Percentiles rank a stretch among this genome's conserved stretches.
phyloP scores from a whole-genome alignment of 805 yeast species.

The Jamesozyma spencerorum region DNA sequence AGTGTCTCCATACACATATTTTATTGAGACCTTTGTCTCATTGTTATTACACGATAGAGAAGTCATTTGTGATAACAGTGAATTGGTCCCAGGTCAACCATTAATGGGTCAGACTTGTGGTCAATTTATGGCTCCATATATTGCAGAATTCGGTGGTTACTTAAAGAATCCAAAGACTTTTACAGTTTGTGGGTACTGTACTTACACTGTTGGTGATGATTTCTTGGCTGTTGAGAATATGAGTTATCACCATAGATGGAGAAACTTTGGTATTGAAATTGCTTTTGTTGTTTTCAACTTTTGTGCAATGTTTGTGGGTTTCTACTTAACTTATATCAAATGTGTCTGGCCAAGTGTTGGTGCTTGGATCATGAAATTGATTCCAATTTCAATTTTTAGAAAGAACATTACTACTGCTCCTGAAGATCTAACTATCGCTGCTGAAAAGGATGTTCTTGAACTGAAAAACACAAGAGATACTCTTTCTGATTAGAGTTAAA shows the following conservation, averaged over 20 bases:
- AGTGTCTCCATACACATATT: constrained; percentile 53
- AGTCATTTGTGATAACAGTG: constrained; percentile 42
- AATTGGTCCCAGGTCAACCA: constrained; percentile 43
- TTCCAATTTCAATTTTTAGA: no score
- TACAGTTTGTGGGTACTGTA: constrained; percentile 35
- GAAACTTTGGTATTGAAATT: constrained; percentile 50
- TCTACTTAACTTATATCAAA: constrained; percentile 15
- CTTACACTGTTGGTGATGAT: constrained; percentile 32
- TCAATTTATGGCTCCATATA: constrained; percentile 39
- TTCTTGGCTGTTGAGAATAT: constrained; percentile 33
- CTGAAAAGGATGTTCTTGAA: no score
- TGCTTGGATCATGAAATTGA: no score
- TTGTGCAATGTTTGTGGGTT: constrained; percentile 26
- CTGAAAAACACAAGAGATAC: no score
- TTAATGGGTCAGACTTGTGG: constrained; percentile 55
- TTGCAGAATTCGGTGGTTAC: constrained; percentile 44
- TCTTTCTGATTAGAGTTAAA: no score
- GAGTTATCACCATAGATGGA: constrained; percentile 42
- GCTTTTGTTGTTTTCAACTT: constrained; percentile 45
- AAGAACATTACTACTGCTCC: no score
- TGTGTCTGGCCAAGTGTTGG: constrained; percentile 13
- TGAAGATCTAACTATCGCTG: no score
- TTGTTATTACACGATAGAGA: constrained; percentile 40
- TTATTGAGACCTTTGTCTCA: constrained; percentile 43
- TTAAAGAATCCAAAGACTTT: constrained; percentile 40